These are phyloP conservation scores for Leccinum boreale DNA, from an alignment of 768 basidiomycete genomes.

Conservation along the genomic window DNA sequence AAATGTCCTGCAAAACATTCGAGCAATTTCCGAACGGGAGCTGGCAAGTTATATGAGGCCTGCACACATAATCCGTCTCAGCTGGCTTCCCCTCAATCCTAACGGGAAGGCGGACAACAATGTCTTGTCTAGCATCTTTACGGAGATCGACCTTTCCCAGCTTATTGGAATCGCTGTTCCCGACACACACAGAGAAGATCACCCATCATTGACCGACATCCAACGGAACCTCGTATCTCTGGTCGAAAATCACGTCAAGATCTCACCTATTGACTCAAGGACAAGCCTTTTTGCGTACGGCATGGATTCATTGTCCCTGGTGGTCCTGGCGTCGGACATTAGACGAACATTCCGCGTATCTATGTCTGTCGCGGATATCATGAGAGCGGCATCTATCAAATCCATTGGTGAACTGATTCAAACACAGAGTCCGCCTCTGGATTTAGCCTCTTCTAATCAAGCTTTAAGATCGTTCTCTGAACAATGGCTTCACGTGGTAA, in stretches of 20 bases:
- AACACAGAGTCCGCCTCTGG: not conserved
- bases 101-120: slow-evolving; percentile 36
- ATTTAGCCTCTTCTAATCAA: not conserved
- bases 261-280: slow-evolving; percentile 17
- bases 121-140: slow-evolving; percentile 25
- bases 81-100: slow-evolving; percentile 44
- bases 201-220: slow-evolving; percentile 15
- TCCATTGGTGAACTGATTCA: slow-evolving; percentile 19
- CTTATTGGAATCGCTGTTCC: slow-evolving; percentile 14
- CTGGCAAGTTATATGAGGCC: slow-evolving; percentile 52
- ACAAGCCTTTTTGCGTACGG: slow-evolving; percentile 33
- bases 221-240: slow-evolving; percentile 37
- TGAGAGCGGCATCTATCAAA: slow-evolving; percentile 23
- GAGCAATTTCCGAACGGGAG: slow-evolving; percentile 36
- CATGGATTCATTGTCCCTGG: slow-evolving; percentile 31
- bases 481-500: slow-evolving; percentile 13
- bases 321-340: slow-evolving; percentile 22
- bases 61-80: slow-evolving; percentile 46
- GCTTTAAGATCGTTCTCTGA: slow-evolving; percentile 16
- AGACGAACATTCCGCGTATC: slow-evolving; percentile 13
- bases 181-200: not conserved
- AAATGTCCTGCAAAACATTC: slow-evolving; percentile 28
- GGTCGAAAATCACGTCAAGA: slow-evolving; percentile 23
- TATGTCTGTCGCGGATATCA: slow-evolving; percentile 30
- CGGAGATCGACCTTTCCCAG: slow-evolving; percentile 17